A percentile compares a stretch with the other conserved stretches of the same genome.
These are phyloP conservation scores for Plasmodium yoelii DNA, from an alignment of 169 alveolate species.

Conservation along the genomic window DNA sequence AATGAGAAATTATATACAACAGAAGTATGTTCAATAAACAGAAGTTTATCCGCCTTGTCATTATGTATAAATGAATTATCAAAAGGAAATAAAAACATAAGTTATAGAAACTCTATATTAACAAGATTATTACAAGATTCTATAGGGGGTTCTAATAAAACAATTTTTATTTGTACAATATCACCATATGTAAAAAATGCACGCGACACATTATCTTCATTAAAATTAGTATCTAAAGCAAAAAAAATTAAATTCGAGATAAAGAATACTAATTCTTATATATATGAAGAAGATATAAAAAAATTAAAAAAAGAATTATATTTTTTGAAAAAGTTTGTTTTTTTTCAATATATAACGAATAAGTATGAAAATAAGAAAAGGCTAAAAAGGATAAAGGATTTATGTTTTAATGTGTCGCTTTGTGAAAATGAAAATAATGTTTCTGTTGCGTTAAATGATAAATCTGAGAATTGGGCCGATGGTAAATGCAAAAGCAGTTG, in stretches of 20 bases:
- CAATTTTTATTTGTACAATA: slow-evolving; percentile 82
- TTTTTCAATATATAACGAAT: slow-evolving; percentile 75
- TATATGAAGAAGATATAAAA: slow-evolving; percentile 64
- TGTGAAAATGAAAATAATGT: not conserved
- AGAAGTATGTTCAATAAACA: slow-evolving; percentile 83
- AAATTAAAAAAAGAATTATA: slow-evolving; percentile 57
- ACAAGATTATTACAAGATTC: slow-evolving; percentile 78
- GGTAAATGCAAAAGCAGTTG: not conserved
- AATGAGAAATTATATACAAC: slow-evolving; percentile 79
- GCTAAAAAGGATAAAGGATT: slow-evolving; percentile 48
- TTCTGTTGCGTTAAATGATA: not conserved
- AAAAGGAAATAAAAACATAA: slow-evolving; percentile 75
- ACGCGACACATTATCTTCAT: slow-evolving; percentile 81
- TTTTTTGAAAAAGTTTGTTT: slow-evolving; percentile 74
- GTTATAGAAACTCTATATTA: slow-evolving; percentile 67
- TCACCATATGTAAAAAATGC: slow-evolving; percentile 78
- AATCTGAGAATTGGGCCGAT: not conserved
- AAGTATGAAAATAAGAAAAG: slow-evolving; percentile 63
- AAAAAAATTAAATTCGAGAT: slow-evolving; percentile 74
- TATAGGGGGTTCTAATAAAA: slow-evolving; percentile 79
- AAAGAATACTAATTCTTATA: slow-evolving; percentile 10
- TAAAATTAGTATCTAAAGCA: slow-evolving; percentile 81
- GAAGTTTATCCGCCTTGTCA: slow-evolving; percentile 82
- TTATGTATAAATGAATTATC: slow-evolving; percentile 83
- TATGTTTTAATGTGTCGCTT: slow-evolving; percentile 13